Evolutionary conservation across 202 grass and related monocot genomes (phyloP), one percentile per base, ranked within the genome.

Genomic region (Setaria viridis): DNA sequence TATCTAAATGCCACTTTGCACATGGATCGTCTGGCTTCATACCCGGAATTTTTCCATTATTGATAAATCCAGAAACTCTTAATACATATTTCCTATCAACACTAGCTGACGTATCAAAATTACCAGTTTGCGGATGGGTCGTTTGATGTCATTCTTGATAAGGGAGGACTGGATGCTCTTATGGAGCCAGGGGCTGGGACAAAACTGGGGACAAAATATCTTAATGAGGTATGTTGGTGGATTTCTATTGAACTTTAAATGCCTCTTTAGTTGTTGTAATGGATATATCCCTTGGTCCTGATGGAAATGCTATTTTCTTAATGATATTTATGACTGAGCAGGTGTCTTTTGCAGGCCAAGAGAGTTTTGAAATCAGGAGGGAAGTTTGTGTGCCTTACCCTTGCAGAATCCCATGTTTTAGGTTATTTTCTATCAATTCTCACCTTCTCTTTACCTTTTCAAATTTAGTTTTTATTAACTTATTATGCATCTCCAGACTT

Each of bases 331-430:
- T 94, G 33, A 84, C 53, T 55, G 46, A 70, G 60, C 21, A 76
- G 66, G 45, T 11, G 69, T 54, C 51, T 86, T 77, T 89, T 35
- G 16, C 67, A 99, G 96, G 90, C 85, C 34, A 95, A 95, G 84
- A 99, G 96, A 55, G 86, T 99, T 89, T 86, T 99, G 71, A 99
- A 91, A 77, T 91, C 79, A 55, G 87, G 90, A 71, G 96, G 91
- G 34, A 95, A 94, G 54, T 99, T 92, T 84, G 87, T 78, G 20
- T 99, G 96, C 87, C 90, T 99, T 41, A 99, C 96, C 66, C 89
- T 95, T 67, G 91, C 93, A 53, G 96, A 99, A 88, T 99, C 96
- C 74, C 93, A 99, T 92, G 96, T 99, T 80, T 89, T 95, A 95
- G 90, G 96, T 95, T 69, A 78, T 68, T 79, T 91, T 82, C 67